Percentiles rank a stretch among this genome's conserved stretches.
phyloP scores from a whole-genome alignment of 1,284 basidiomycete genomes.

The Apiotrichum laibachii region DNA sequence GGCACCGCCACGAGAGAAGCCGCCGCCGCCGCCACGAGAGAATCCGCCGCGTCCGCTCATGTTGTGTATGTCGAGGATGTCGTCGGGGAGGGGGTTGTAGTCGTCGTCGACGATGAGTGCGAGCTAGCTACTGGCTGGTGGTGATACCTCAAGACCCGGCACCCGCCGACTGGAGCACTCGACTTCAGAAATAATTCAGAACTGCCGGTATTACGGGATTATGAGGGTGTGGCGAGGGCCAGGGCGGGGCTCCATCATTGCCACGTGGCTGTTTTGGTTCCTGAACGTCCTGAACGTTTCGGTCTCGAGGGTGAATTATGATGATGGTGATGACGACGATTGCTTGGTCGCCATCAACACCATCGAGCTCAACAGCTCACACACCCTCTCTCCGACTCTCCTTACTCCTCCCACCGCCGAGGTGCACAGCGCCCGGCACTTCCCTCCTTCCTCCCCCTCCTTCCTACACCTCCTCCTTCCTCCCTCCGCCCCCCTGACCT shows the following conservation, averaged over 20 bases:
- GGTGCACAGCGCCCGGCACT: no score
- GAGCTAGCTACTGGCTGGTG: background rate
- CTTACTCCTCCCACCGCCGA: background rate
- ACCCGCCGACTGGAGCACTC: background rate
- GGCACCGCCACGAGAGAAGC: constrained; percentile 24
- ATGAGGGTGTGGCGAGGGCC: background rate
- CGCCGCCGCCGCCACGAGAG: constrained; percentile 44
- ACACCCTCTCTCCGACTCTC: background rate
- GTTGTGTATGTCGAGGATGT: constrained; percentile 10
- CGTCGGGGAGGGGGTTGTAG: constrained; percentile 5
- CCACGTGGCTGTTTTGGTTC: no score
- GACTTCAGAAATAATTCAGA: no score
- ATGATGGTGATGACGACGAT: no score
- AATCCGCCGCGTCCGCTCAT: constrained; percentile 53
- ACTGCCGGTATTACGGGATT: no score
- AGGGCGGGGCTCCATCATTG: no score
- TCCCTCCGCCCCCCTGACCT: no score
- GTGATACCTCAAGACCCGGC: background rate
- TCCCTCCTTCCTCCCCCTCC: no score
- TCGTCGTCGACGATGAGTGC: background rate
- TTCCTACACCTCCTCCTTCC: no score
- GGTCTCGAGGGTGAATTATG: no score
- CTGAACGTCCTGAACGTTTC: background rate
- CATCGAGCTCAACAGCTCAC: background rate
- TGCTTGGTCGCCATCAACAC: no score